Base-by-base conservation (phyloP, 2,329 filamentous ascomycete genomes). In the Penicillium sp. region DNA sequence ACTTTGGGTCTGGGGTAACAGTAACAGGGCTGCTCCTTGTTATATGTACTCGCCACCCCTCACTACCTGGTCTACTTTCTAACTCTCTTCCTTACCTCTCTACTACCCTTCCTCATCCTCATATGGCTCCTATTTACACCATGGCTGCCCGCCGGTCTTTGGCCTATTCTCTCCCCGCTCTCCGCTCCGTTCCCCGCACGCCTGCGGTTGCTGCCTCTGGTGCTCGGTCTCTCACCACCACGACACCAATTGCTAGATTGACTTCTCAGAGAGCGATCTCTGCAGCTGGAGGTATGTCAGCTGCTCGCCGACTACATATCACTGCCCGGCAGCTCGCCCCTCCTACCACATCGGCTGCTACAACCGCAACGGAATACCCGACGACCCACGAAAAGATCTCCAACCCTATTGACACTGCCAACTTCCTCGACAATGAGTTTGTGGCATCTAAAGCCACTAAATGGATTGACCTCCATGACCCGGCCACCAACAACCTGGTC, bases 371-470 rank as follows among this genome's bases (percentile, higher is more conserved):
- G 42, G 70, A 75, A 47, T 81, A 80, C 63, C 78, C 77, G 27
- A 79, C 71, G 40, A 73, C 63, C 50, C 80, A 84, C 68, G 74
- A 78, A 39, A 70, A 69, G 50, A 78, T 82, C 57, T 55, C 72
- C 49, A 72, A 76, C 49, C 77, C 79, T 18, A 65, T 74, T 50
- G 75, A 83, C 61, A 84, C 80, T 9, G 71, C 73, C 50, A 82
- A 82, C 69, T 84, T 84, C 70, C 64, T 85, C 41, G 77, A 85
- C 67, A 85, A 84, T 65, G 64, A 80, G 52, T 82, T 84, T 62
- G 70, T 79, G 13, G 52, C 75, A 4, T 84, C 81, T 6, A 70
- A 78, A 54, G 74, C 81, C 7, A 70, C 75, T 1, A 73, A 76
- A 63, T 84, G 81, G 81, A 81, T 84, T 59, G 79, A 84, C 47